Conservation (phyloP, 345 rosid genomes). For the Ailanthus altissimus region DNA sequence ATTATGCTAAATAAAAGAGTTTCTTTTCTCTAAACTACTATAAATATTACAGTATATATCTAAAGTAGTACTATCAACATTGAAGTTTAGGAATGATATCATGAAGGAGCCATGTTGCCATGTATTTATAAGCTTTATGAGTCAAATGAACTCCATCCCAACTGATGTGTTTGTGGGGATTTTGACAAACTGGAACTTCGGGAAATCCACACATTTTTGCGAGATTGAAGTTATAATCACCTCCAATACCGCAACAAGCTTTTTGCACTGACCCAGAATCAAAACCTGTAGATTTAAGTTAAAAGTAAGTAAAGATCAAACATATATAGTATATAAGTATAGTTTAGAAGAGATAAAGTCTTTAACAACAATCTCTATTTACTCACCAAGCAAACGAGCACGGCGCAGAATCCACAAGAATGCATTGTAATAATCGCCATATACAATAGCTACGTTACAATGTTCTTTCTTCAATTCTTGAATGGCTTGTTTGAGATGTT, state of each 20-base stretch:
- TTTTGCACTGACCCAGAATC: not conserved
- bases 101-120: constrained; percentile 27
- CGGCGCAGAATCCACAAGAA: constrained; percentile 18
- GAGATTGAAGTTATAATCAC: constrained; percentile 20
- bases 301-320: not conserved
- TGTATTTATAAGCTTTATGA: constrained; percentile 19
- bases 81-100: constrained; percentile 28
- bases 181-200: constrained; percentile 17
- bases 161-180: constrained; percentile 16
- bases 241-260: constrained; percentile 28
- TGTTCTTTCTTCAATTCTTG: not conserved
- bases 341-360: no score
- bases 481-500: constrained; percentile 26
- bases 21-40: no score
- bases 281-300: not conserved
- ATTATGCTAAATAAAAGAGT: no score
- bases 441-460: constrained; percentile 17
- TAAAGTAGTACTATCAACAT: not conserved
- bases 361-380: no score
- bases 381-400: not conserved
- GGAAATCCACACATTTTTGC: constrained; percentile 25
- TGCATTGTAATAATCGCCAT: constrained; percentile 21
- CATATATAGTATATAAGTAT: no score
- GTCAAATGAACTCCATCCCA: no score
- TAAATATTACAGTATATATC: no score